Conservation (phyloP, 345 rosid species). For the Bretschneidera sinensis region DNA sequence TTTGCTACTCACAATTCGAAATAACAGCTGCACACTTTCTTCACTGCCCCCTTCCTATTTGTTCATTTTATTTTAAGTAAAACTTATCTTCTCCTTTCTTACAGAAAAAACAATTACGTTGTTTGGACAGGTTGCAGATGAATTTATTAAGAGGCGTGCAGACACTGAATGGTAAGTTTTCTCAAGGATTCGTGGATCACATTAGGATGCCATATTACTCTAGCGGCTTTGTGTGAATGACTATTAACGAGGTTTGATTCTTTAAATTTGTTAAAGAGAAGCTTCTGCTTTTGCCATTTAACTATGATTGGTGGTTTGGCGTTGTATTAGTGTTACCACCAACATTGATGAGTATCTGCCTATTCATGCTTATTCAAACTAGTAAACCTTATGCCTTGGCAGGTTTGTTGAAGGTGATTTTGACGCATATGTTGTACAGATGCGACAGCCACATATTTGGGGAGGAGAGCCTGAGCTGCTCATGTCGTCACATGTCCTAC, state of each 20-base stretch:
- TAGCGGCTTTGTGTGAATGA: too few species aligned
- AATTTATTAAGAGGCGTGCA: conserved; percentile 54
- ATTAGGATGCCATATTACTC: too few species aligned
- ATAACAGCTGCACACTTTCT: too few species aligned
- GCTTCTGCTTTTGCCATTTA: too few species aligned
- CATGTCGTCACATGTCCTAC: conserved; percentile 61
- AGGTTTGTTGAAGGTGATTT: conserved; percentile 70
- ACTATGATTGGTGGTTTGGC: too few species aligned
- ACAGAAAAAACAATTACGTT: conserved; percentile 1
- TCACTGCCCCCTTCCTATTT: too few species aligned
- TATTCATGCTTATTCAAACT: neutral
- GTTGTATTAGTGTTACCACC: too few species aligned
- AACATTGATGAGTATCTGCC: too few species aligned
- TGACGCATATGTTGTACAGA: conserved; percentile 45
- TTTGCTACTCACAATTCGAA: too few species aligned
- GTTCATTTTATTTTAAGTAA: neutral
- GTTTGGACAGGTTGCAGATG: conserved; percentile 54
- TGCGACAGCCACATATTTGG: conserved; percentile 64
- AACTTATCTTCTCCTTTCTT: neutral
- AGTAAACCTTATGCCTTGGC: conserved; percentile 9
- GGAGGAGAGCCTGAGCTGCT: conserved; percentile 81
- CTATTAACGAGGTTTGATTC: conserved; percentile 1
- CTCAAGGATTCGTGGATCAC: conserved; percentile 10
- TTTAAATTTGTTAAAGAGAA: conserved; percentile 2
- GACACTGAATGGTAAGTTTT: conserved; percentile 58